Evolutionary conservation across 441 rosid species (phyloP).

Genomic region (Populus trichocarpa): DNA sequence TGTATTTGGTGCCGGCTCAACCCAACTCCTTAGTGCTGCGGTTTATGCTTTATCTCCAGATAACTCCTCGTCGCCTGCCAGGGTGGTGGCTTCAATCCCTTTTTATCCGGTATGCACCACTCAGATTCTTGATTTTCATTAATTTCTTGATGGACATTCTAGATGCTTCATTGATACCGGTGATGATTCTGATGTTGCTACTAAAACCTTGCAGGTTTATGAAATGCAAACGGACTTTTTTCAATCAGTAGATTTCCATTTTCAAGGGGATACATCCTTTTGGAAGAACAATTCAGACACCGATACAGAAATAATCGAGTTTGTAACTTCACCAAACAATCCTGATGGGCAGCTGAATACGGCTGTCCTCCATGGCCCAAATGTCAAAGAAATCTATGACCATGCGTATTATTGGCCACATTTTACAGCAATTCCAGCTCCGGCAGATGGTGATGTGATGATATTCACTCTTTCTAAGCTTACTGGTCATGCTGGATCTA

Average conservation of each 20-base stretch:
- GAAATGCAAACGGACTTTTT: conserved; percentile 27
- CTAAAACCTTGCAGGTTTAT: conserved; percentile 23
- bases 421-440: conserved; percentile 51
- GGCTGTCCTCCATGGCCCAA: conserved; percentile 45
- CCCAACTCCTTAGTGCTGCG: conserved; percentile 63
- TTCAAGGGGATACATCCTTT: conserved; percentile 36
- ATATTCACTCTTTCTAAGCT: conserved; percentile 59
- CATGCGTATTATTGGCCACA: conserved; percentile 75
- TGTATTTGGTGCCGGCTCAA: conserved; percentile 58
- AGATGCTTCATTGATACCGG: not conserved
- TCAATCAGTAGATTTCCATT: conserved; percentile 22
- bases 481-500: conserved; percentile 72
- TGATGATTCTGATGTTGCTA: not conserved
- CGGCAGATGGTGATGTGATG: conserved; percentile 46
- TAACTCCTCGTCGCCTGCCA: conserved; percentile 37
- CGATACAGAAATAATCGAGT: conserved; percentile 35
- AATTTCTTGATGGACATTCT: not conserved
- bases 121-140: not conserved
- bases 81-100: conserved; percentile 41
- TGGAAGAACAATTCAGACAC: conserved; percentile 39
- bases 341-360: conserved; percentile 55
- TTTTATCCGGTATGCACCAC: conserved; percentile 31
- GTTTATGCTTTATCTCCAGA: conserved; percentile 41
- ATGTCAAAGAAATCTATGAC: conserved; percentile 48
- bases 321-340: conserved; percentile 74